Evolutionary conservation across 371 early-diverging fungal genomes (phyloP).

Genomic region (Rhizopus delemar): DNA sequence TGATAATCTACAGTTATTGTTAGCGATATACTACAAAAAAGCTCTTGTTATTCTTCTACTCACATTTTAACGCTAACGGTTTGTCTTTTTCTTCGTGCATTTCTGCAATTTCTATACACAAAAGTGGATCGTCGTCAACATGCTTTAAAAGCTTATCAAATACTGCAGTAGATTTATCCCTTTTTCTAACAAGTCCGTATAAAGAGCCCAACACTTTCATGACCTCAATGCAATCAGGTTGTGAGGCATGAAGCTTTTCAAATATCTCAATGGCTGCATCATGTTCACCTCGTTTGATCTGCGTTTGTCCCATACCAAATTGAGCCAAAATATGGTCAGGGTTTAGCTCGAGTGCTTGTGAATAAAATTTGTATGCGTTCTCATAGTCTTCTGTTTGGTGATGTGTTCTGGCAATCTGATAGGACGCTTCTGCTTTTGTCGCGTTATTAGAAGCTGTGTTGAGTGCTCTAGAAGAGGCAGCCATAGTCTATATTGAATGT

Average conservation of each 20-base stretch:
- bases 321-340: constrained; percentile 70
- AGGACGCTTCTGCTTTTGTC: constrained; percentile 63
- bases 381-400: constrained; percentile 65
- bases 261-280: constrained; percentile 70
- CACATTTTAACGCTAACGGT: constrained; percentile 53
- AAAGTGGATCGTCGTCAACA: constrained; percentile 54
- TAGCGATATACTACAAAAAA: no score
- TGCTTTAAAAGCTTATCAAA: constrained; percentile 61
- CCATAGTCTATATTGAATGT: constrained; percentile 30
- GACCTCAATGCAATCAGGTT: constrained; percentile 65
- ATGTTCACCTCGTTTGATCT: constrained; percentile 49
- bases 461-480: constrained; percentile 51
- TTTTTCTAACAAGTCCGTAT: constrained; percentile 66
- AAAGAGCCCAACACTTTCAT: constrained; percentile 66
- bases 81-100: constrained; percentile 62
- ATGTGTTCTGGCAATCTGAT: constrained; percentile 60
- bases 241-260: constrained; percentile 68
- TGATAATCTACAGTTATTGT: constrained; percentile 34
- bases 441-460: constrained; percentile 48
- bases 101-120: constrained; percentile 65
- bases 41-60: constrained; percentile 12
- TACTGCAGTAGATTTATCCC: constrained; percentile 63
- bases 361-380: constrained; percentile 72
- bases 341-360: constrained; percentile 68
- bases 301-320: constrained; percentile 80